Evolutionary conservation across 345 rosid genomes (phyloP).

Genomic region (Streptanthus diversifolius): DNA sequence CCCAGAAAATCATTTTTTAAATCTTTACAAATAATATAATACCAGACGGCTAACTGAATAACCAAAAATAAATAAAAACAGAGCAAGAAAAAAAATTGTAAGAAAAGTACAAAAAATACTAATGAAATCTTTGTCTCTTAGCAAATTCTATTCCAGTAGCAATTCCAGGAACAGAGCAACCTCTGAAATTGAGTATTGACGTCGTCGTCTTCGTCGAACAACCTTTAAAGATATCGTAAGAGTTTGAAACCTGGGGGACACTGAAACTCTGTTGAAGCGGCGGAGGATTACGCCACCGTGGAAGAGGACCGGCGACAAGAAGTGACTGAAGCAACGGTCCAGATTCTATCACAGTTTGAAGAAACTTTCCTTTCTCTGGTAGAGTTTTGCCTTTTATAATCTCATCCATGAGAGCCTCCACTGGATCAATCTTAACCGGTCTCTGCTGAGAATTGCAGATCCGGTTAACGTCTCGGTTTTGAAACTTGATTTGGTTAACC

Average conservation of each 20-base stretch:
- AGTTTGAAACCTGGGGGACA: constrained; percentile 52
- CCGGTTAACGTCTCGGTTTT: constrained; percentile 17
- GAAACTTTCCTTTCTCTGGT: constrained; percentile 69
- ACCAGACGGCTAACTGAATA: not conserved
- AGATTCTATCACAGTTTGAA: constrained; percentile 63
- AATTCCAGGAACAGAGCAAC: constrained; percentile 38
- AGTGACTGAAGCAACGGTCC: constrained; percentile 82
- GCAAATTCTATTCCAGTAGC: constrained; percentile 37
- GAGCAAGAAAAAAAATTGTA: not conserved
- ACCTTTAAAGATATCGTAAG: constrained; percentile 25
- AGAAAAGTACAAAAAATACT: constrained; percentile 22
- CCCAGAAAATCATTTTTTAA: not conserved
- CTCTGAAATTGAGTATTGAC: constrained; percentile 43
- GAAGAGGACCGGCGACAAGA: constrained; percentile 87
- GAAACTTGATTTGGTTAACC: constrained; percentile 24
- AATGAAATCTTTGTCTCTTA: constrained; percentile 65
- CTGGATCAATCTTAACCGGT: constrained; percentile 40
- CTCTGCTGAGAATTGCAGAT: not conserved
- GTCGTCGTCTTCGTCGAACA: constrained; percentile 29
- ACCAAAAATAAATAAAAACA: not conserved
- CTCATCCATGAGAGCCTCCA: constrained; percentile 43
- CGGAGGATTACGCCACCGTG: constrained; percentile 96
- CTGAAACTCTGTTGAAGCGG: constrained; percentile 52
- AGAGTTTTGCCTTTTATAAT: constrained; percentile 50
- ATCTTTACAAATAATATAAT: constrained; percentile 26